These are phyloP conservation scores for Neltuma alba DNA, from an alignment of 306 rosid species.

Conservation along the genomic window DNA sequence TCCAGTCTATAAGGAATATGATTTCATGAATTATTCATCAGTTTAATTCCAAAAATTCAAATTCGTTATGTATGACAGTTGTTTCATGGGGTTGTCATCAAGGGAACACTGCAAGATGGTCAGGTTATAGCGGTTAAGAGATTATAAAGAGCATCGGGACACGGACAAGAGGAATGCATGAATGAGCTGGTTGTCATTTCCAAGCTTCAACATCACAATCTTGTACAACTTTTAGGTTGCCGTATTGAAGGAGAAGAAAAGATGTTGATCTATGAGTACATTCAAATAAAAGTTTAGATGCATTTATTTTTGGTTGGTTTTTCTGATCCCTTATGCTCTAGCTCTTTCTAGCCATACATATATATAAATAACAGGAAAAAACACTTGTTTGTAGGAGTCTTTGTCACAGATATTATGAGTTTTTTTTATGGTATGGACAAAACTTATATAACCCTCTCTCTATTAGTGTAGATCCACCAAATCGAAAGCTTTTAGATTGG, in stretches of 20 bases:
- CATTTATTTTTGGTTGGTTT: background rate
- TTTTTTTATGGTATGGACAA: background rate
- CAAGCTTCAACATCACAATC: too few relatives aligned
- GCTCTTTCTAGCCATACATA: background rate
- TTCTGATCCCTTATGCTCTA: background rate
- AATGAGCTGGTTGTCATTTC: too few relatives aligned
- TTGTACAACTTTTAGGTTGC: background rate
- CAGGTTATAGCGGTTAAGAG: too few relatives aligned
- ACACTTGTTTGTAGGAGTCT: background rate
- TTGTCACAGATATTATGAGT: background rate
- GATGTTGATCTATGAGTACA: background rate
- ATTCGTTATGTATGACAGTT: background rate
- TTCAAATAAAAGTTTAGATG: background rate
- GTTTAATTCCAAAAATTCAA: too few relatives aligned
- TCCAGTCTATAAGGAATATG: background rate
- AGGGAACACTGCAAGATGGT: too few relatives aligned
- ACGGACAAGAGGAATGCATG: too few relatives aligned
- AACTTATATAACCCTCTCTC: background rate
- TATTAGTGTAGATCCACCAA: background rate
- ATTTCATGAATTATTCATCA: background rate
- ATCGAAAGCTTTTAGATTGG: background rate
- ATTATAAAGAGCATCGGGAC: too few relatives aligned
- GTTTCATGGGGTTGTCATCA: background rate
- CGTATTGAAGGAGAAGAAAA: background rate
- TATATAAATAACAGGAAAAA: background rate